Evolutionary conservation across 2,329 filamentous ascomycete genomes (phyloP).

Genomic region (Leptosphaerulina australis): DNA sequence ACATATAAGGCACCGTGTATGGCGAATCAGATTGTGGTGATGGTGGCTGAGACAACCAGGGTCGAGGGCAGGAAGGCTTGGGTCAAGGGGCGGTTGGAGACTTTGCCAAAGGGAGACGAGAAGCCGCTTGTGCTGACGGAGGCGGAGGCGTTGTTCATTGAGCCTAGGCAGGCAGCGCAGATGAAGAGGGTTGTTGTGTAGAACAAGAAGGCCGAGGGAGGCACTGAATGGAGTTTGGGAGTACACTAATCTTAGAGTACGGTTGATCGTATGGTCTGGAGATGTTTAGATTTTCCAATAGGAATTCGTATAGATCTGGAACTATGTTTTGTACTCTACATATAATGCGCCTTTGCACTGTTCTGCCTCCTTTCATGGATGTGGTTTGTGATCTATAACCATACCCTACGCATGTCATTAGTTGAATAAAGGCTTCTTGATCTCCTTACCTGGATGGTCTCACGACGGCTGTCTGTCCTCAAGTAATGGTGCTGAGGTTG

Average conservation of each 20-base stretch:
- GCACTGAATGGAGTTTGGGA: conserved; percentile 10
- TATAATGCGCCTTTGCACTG: no score
- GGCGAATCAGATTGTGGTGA: conserved; percentile 75
- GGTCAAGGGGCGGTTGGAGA: conserved; percentile 87
- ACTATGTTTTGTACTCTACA: no score
- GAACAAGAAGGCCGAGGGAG: neutral
- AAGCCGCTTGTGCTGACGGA: conserved; percentile 73
- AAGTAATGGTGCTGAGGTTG: no score
- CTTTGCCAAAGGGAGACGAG: conserved; percentile 71
- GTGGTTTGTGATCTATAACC: no score
- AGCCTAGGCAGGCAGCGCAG: conserved; percentile 76
- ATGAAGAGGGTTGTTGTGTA: conserved; percentile 39
- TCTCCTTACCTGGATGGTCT: no score
- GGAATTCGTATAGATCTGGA: neutral
- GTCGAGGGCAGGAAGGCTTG: conserved; percentile 93
- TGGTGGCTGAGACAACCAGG: conserved; percentile 79
- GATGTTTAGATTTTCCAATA: neutral
- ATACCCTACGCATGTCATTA: no score
- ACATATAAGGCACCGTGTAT: conserved; percentile 83
- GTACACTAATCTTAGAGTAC: neutral
- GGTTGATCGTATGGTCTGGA: neutral
- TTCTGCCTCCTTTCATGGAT: no score
- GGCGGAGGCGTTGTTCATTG: conserved; percentile 85
- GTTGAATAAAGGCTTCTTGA: no score
- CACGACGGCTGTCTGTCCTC: no score